A percentile compares a stretch with the other conserved stretches of the same genome.
These are phyloP conservation scores for Holtermannia corniformis DNA, from an alignment of 768 basidiomycete genomes.

Conservation along the genomic window DNA sequence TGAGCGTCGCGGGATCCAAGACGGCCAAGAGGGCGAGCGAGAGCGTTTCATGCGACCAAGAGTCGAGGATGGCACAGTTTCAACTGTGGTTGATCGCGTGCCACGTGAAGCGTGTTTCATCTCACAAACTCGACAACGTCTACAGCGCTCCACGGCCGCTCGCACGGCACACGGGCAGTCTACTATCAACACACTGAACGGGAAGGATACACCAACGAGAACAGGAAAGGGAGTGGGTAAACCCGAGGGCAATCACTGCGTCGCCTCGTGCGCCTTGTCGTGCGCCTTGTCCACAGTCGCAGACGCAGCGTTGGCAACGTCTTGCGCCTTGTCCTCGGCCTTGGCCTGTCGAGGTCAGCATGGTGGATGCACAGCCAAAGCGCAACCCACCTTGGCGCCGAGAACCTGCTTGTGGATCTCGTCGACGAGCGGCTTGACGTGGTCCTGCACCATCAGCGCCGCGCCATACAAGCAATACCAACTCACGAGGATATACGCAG, in stretches of 20 bases:
- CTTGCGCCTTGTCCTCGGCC: background rate
- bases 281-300: background rate
- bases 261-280: background rate
- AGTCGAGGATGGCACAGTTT: no score
- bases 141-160: no score
- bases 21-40: no score
- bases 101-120: no score
- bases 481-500: slow-evolving; percentile 30
- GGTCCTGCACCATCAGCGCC: slow-evolving; percentile 16
- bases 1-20: no score
- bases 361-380: background rate
- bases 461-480: background rate
- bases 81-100: no score
- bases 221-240: no score
- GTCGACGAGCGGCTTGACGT: slow-evolving; percentile 35
- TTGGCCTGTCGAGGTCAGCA: background rate
- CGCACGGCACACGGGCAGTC: no score
- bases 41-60: no score
- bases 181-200: no score
- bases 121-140: no score
- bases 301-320: background rate
- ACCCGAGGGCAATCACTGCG: background rate
- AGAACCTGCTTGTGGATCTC: slow-evolving; percentile 36
- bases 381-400: slow-evolving; percentile 30
- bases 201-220: no score